Base-by-base conservation (phyloP, 1,284 basidiomycete genomes). In the Trametes pubescens region DNA sequence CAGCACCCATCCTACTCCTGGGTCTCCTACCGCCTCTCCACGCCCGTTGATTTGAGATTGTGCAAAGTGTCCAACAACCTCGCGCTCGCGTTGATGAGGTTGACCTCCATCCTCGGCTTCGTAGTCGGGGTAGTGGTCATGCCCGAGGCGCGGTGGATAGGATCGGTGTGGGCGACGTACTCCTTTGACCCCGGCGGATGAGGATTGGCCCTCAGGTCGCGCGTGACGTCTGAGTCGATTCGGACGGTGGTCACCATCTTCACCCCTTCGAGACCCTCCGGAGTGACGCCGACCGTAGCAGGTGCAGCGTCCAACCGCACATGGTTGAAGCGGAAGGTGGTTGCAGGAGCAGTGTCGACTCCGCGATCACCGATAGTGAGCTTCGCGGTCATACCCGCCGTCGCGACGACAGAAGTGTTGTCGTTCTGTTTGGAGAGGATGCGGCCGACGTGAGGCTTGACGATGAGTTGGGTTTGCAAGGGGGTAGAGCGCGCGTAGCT, bases 371-470 rank as follows among this genome's bases (percentile, higher is more conserved):
- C 61, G 34, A 56, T 53, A n/a, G 29, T 14, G 18, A 78, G 38
- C 13, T 46, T 29, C 1, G 73, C 64, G 4, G 66, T 67, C 69
- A 75, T 73, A 29, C 78, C 78, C 0, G 74, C 77, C 58, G 76
- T 76, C 56, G 70, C 67, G 37, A 68, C 73, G 35, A 68, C 24
- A 22, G 47, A 43, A n/a, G 55, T 44, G 52, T 49, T 57, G 47
- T 51, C 16, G 9, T 35, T 21, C 9, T 32, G 40, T 38, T 48
- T 16, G 21, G 55, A 63, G 43, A 91, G 76, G 63, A 88, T 65
- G 63, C 90, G 82, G 57, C 90, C 92, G 16, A 85, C 84, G 67
- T 85, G 79, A 16, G 86, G 78, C 59, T 80, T 80, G 9, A 80
- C 80, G 68, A 79, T 80, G 72, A 88, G 78, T 57, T 78, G 78